phyloP scores from a whole-genome alignment of 176 grass and related monocot genomes.

The Carex kokanica region DNA sequence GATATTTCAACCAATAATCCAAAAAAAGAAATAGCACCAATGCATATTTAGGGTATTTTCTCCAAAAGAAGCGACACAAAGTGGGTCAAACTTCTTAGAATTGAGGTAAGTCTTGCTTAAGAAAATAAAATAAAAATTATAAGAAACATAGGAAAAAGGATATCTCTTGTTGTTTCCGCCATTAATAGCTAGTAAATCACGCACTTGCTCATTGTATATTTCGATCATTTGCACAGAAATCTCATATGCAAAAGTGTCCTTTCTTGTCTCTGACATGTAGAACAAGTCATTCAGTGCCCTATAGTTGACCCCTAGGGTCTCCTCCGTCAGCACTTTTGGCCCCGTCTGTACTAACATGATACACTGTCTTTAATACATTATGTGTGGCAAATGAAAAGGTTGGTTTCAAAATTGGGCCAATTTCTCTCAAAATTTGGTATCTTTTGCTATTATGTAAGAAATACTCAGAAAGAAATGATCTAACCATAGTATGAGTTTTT shows the following conservation, averaged over 20 bases:
- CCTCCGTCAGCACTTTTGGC: constrained; percentile 52
- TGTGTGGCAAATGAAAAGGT: background rate
- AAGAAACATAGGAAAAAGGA: constrained; percentile 54
- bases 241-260: constrained; percentile 62
- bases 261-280: constrained; percentile 57
- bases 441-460: background rate
- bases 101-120: background rate
- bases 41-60: background rate
- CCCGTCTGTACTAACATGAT: constrained; percentile 51
- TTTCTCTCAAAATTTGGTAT: background rate
- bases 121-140: background rate
- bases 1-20: constrained; percentile 25
- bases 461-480: constrained; percentile 11
- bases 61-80: background rate
- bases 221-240: constrained; percentile 95
- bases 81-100: background rate
- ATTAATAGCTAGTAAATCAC: constrained; percentile 58
- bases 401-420: background rate
- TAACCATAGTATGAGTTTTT: constrained; percentile 94
- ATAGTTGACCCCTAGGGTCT: constrained; percentile 78
- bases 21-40: constrained; percentile 10
- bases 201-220: constrained; percentile 97
- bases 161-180: constrained; percentile 66
- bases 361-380: constrained; percentile 7
- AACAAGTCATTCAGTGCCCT: constrained; percentile 91